Base-by-base conservation (phyloP, 2,329 filamentous ascomycete genomes). In the Paraphaeosphaeria sporulosa region DNA sequence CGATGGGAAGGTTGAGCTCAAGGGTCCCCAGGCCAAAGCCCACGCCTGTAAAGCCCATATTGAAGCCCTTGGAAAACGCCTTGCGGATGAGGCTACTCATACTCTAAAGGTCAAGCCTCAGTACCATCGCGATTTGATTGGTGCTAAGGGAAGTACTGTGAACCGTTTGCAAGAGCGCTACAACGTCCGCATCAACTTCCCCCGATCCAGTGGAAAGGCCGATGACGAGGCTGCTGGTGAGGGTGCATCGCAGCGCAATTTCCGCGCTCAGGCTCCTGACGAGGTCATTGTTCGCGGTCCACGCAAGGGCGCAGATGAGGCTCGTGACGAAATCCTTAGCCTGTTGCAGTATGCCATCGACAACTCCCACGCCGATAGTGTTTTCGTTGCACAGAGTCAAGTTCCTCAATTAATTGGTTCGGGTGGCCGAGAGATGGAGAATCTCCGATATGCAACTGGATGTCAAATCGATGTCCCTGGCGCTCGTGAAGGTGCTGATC, bases 131-230 rank as follows among this genome's bases (percentile, higher is more conserved):
- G 94, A 97, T 76, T 85, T 99, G 57, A 99, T 99, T 70, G 95
- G 95, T 51, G 87, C 92, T 21, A 90, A 92, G 71, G 95, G 95
- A 61, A 87, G 85, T 72, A 92, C 96, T 75, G 94, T 99, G 73
- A 95, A 95, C 81, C 90, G 92, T 67, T 86, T 99, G 25, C 94
- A 99, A 80, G 92, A 90, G 58, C 90, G 94, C 49, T 97, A 99
- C 84, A 90, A 91, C 74, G 95, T 99, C 44, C 89, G 94, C 64
- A 95, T 99, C 70, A 94, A 97, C 81, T 99, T 99, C 84, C 95
- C 95, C 43, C 92, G 93, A 75, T 82, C 85, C 51, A 80, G 77
- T 55, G 77, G 76, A 52, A 77, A 86, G 61, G 91, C 95, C 61
- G 93, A 96, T 58, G 86, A 86, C 63, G 93, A 94, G 68, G 89